Evolutionary conservation across 1,139 yeast species (phyloP).

Genomic region (Saccharomycopsis phalli): DNA sequence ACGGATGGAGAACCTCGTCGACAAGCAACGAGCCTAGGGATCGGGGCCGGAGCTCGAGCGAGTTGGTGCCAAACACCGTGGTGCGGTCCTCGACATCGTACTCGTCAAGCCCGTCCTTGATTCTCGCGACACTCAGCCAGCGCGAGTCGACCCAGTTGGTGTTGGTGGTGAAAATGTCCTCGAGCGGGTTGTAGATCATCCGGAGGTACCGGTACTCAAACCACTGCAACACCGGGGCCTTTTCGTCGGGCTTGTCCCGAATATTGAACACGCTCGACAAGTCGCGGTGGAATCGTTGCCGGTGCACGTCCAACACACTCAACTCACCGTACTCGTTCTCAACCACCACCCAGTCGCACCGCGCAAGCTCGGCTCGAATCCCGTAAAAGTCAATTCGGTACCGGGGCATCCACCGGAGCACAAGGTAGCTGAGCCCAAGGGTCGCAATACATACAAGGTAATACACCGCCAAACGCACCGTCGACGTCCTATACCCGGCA

Average conservation of each 20-base stretch:
- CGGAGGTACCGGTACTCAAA: slow-evolving; percentile 78
- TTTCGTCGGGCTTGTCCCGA: slow-evolving; percentile 24
- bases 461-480: slow-evolving; percentile 39
- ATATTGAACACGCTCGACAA: slow-evolving; percentile 55
- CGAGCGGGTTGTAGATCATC: slow-evolving; percentile 75
- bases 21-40: slow-evolving; percentile 53
- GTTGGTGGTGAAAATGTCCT: slow-evolving; percentile 77
- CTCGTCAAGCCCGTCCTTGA: slow-evolving; percentile 66
- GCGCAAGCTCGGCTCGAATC: slow-evolving; percentile 55
- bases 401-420: slow-evolving; percentile 80
- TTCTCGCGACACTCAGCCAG: slow-evolving; percentile 56
- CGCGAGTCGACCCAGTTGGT: slow-evolving; percentile 75
- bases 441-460: slow-evolving; percentile 49
- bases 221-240: slow-evolving; percentile 55
- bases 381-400: slow-evolving; percentile 66
- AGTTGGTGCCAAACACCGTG: slow-evolving; percentile 68
- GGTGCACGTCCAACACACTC: slow-evolving; percentile 45
- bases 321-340: slow-evolving; percentile 93
- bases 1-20: slow-evolving; percentile 91
- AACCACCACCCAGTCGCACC: slow-evolving; percentile 86
- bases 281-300: slow-evolving; percentile 58
- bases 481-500: slow-evolving; percentile 70
- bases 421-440: slow-evolving; percentile 61
- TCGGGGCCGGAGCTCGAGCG: slow-evolving; percentile 70
- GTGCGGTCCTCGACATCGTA: slow-evolving; percentile 59